phyloP scores from a whole-genome alignment of 345 rosid genomes.

The Eucalyptus caleyi region DNA sequence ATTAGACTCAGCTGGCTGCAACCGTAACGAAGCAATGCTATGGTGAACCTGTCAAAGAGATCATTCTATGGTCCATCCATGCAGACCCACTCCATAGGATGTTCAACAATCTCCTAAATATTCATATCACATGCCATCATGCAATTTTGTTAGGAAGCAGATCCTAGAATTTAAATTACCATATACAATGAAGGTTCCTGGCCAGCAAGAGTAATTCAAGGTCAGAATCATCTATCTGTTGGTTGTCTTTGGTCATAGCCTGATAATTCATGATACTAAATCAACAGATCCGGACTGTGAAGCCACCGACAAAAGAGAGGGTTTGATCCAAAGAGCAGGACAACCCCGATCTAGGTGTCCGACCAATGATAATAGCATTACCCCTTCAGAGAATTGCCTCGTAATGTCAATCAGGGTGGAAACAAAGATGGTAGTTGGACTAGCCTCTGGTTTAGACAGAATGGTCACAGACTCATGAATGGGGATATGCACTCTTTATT shows the following conservation, averaged over 20 bases:
- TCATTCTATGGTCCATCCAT: not conserved
- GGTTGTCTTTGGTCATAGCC: not conserved
- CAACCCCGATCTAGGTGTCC: not conserved
- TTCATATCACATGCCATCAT: not conserved
- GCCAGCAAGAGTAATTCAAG: not conserved
- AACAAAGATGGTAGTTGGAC: not conserved
- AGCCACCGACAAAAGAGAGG: not conserved
- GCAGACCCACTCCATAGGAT: not conserved
- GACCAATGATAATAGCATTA: not conserved
- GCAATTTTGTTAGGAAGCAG: not conserved
- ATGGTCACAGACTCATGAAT: not conserved
- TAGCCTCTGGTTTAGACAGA: not conserved
- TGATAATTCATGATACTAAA: not conserved
- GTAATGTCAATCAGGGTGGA: not conserved
- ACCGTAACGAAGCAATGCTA: not conserved
- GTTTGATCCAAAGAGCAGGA: not conserved
- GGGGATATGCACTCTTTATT: not conserved
- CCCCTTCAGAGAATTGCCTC: not conserved
- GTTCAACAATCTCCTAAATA: not conserved
- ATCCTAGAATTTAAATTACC: not conserved
- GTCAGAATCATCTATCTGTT: not conserved
- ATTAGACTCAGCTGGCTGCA: not conserved
- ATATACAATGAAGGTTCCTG: not conserved
- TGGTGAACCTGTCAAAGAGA: not conserved
- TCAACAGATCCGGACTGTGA: not conserved